Evolutionary conservation across 306 rosid genomes (phyloP), one percentile per base, ranked within the genome.

Genomic region (Ceratonia siliqua): DNA sequence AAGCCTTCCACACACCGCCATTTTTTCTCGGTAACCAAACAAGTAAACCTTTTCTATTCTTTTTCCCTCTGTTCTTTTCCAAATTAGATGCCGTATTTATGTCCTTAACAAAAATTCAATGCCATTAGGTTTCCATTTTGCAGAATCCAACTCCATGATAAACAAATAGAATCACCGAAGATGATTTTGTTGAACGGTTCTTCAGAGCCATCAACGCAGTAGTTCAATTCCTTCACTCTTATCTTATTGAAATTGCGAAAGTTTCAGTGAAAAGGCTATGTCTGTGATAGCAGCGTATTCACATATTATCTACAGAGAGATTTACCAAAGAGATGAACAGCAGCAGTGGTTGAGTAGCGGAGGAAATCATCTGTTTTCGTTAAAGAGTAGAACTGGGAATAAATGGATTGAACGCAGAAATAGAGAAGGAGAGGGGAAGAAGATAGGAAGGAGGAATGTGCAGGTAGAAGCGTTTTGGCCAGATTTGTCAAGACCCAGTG

Each of bases 391-490:
- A 22, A 71, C 65, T 78, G 84, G 81, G 43, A 79, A 70, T 69
- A 28, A 8, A 52, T 83, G 78, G 78, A 25, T 76, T 48, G 80
- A 56, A 11, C 74, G 68, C 28, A 74, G 85, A 87, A 82, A 62
- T 79, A 78, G 79, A 71, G 87, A 72, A 17, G 7, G 46, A n/a
- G 81, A 56, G 2, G 36, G 43, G 42, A 77, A 48, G 79, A 82
- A 74, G 69, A 71, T 55, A 27, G 52, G 66, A 48, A 38, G 72
- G 52, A 74, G 84, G 64, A 85, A 88, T 74, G 45, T 88, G 39
- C 66, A 82, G 21, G 87, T 72, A 27, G 80, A 84, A 42, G 94
- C 89, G 10, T 81, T 78, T 80, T 90, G 93, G 93, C 76, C 92
- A 1, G 88, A 94, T 75, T 62, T 82, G 25, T 89, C 92, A 17